A percentile compares a stretch with the other conserved stretches of the same genome.
Evolutionary conservation across 2,329 filamentous ascomycete species (phyloP).

Genomic region (Alternaria novae-zelandiae): DNA sequence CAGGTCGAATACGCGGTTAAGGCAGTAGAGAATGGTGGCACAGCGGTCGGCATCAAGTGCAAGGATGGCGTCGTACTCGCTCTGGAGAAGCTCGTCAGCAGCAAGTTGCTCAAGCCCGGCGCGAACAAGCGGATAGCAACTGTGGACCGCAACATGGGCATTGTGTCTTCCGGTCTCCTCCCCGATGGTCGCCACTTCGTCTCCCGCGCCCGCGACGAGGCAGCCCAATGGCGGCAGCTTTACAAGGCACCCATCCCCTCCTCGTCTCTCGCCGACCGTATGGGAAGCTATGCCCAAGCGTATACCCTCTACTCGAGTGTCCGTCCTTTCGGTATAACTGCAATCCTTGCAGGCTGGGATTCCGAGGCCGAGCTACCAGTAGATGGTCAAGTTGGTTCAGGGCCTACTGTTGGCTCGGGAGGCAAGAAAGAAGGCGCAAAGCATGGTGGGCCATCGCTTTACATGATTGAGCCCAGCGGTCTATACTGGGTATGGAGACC

Average conservation of each 20-base stretch:
- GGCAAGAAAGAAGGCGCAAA: slow-evolving; percentile 78
- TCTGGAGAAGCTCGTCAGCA: slow-evolving; percentile 93
- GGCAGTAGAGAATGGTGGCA: slow-evolving; percentile 97
- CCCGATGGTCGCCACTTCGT: slow-evolving; percentile 96
- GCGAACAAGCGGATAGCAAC: slow-evolving; percentile 98
- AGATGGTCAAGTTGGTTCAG: slow-evolving; percentile 86
- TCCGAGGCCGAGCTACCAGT: slow-evolving; percentile 83
- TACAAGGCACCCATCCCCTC: slow-evolving; percentile 96
- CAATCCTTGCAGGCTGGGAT: slow-evolving; percentile 93
- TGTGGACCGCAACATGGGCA: slow-evolving; percentile 90
- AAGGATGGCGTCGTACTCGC: slow-evolving; percentile 97
- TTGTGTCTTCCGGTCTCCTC: slow-evolving; percentile 90
- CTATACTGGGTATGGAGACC: slow-evolving; percentile 76
- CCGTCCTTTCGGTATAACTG: slow-evolving; percentile 93
- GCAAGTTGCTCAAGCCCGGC: slow-evolving; percentile 91
- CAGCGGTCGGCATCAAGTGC: slow-evolving; percentile 93
- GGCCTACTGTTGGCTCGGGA: slow-evolving; percentile 79
- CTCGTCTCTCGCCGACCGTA: slow-evolving; percentile 84
- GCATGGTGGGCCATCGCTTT: slow-evolving; percentile 89
- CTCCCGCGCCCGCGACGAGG: slow-evolving; percentile 91
- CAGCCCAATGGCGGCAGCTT: slow-evolving; percentile 84
- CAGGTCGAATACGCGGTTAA: slow-evolving; percentile 97
- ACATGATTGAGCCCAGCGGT: slow-evolving; percentile 99
- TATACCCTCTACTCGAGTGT: slow-evolving; percentile 98
- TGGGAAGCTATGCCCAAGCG: slow-evolving; percentile 95